These are phyloP conservation scores for Leucocoprinus leucothites DNA, from an alignment of 768 basidiomycete genomes.

Conservation along the genomic window DNA sequence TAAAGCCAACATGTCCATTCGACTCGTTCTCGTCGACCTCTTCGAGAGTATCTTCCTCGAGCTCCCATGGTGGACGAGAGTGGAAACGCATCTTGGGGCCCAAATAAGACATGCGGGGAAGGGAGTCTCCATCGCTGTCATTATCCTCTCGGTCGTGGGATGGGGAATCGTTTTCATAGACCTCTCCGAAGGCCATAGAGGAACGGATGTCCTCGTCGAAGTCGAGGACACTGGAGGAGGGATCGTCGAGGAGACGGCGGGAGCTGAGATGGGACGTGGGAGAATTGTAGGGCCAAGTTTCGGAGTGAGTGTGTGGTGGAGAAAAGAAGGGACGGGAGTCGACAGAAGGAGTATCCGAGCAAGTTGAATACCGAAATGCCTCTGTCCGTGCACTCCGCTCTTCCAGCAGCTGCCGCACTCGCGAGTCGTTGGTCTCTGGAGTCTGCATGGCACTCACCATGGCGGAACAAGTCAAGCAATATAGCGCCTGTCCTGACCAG, in stretches of 20 bases:
- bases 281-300: conserved; percentile 19
- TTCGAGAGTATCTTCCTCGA: conserved; percentile 43
- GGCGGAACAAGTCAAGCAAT: not conserved
- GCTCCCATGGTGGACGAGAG: conserved; percentile 81
- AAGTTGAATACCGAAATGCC: conserved; percentile 47
- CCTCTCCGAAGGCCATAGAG: conserved; percentile 29
- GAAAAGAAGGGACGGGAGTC: conserved; percentile 63
- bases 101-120: conserved; percentile 61
- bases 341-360: conserved; percentile 68
- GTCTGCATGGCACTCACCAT: conserved; percentile 43
- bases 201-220: conserved; percentile 50
- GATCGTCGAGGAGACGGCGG: conserved; percentile 42
- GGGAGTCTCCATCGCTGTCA: conserved; percentile 37
- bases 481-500: not conserved
- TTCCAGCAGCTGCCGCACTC: conserved; percentile 50
- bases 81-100: conserved; percentile 86
- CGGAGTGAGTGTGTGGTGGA: conserved; percentile 27
- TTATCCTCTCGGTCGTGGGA: conserved; percentile 28
- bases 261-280: conserved; percentile 25
- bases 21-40: conserved; percentile 48
- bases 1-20: conserved; percentile 24
- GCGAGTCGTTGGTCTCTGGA: conserved; percentile 40
- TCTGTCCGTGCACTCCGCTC: conserved; percentile 50
- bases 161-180: no score
- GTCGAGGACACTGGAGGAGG: conserved; percentile 51